Evolutionary conservation across 2,329 filamentous ascomycete genomes (phyloP).

Genomic region (Malbranchea zuffiana): DNA sequence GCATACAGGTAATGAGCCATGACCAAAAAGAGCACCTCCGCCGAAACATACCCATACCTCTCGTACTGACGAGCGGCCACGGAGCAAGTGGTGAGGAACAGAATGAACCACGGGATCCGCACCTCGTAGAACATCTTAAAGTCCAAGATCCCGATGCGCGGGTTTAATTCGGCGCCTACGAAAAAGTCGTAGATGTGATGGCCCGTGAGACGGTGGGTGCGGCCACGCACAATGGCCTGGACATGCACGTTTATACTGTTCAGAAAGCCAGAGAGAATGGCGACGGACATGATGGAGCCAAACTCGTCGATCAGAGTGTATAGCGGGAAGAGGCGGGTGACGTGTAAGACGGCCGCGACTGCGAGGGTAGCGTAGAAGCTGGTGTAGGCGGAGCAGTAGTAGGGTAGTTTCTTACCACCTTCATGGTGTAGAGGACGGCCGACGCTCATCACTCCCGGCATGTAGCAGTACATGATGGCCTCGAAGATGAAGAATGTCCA

Average conservation of each 20-base stretch:
- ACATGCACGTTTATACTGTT: slow-evolving; percentile 75
- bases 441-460: slow-evolving; percentile 77
- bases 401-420: slow-evolving; percentile 73
- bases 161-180: slow-evolving; percentile 79
- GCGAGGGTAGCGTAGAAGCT: slow-evolving; percentile 78
- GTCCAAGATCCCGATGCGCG: slow-evolving; percentile 70
- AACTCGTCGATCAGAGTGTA: slow-evolving; percentile 93
- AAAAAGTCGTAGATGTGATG: slow-evolving; percentile 75
- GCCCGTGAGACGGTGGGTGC: slow-evolving; percentile 84
- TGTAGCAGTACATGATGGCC: slow-evolving; percentile 65
- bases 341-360: slow-evolving; percentile 59
- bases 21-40: slow-evolving; percentile 71
- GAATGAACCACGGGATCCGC: slow-evolving; percentile 80
- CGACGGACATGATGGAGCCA: slow-evolving; percentile 79
- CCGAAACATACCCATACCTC: slow-evolving; percentile 69
- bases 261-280: slow-evolving; percentile 82
- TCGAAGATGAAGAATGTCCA: slow-evolving; percentile 86
- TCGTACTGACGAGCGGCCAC: slow-evolving; percentile 74
- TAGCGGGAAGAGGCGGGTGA: slow-evolving; percentile 71
- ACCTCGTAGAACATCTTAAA: slow-evolving; percentile 96
- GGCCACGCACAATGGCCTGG: slow-evolving; percentile 68
- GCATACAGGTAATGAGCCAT: slow-evolving; percentile 87
- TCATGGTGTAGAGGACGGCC: slow-evolving; percentile 78
- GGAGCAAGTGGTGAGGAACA: slow-evolving; percentile 64
- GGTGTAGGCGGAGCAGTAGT: slow-evolving; percentile 84